Conservation (phyloP, 1,284 basidiomycete genomes). For the Cerrena zonata region DNA sequence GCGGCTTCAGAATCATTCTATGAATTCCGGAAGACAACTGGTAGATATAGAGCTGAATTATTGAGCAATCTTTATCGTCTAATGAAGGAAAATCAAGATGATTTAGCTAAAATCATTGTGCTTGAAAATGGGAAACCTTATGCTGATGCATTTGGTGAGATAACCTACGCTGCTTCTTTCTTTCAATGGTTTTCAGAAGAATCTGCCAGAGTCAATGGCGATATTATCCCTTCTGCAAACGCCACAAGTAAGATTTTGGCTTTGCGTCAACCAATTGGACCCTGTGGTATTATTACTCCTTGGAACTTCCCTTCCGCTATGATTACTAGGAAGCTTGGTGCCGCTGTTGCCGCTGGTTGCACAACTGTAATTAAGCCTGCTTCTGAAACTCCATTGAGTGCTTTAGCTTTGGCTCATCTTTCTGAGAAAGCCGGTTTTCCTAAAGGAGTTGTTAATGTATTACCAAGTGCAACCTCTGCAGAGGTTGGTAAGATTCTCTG, state of each 20-base stretch:
- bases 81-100: constrained; percentile 76
- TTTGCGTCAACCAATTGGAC: too few relatives aligned
- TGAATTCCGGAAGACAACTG: too few relatives aligned
- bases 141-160: constrained; percentile 76
- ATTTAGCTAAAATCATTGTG: constrained; percentile 77
- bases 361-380: constrained; percentile 94
- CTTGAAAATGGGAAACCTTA: constrained; percentile 90
- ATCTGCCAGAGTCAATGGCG: too few relatives aligned
- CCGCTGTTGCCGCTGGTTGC: constrained; percentile 91
- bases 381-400: constrained; percentile 91
- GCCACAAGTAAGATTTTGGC: too few relatives aligned
- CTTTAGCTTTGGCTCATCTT: constrained; percentile 84
- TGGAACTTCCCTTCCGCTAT: constrained; percentile 96
- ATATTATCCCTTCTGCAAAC: too few relatives aligned
- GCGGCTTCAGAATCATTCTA: too few relatives aligned
- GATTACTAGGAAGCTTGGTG: constrained; percentile 86
- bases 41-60: too few relatives aligned
- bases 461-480: constrained; percentile 74
- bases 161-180: constrained; percentile 76
- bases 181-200: too few relatives aligned
- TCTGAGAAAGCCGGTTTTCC: constrained; percentile 86
- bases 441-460: constrained; percentile 91
- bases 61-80: too few relatives aligned
- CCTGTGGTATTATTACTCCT: constrained; percentile 80
- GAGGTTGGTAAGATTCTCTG: constrained; percentile 83